A percentile compares a stretch with the other conserved stretches of the same genome.
These are phyloP conservation scores for Amphirosellinia nigrospora DNA, from an alignment of 495 filamentous ascomycete species.

Conservation along the genomic window DNA sequence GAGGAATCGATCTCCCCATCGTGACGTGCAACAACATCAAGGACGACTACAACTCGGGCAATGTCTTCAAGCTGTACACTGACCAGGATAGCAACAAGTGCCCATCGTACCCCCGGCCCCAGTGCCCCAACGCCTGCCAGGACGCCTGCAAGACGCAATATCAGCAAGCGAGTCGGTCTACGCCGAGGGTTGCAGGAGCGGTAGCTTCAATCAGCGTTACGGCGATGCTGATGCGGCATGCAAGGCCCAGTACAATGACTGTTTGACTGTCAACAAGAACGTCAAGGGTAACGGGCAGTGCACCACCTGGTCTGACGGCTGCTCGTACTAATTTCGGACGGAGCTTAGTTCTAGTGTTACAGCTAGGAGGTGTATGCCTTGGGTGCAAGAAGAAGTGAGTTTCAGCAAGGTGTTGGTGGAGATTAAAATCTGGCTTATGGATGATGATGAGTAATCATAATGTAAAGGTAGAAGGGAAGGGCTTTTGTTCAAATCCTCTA, in stretches of 20 bases:
- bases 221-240: constrained; percentile 45
- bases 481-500: neutral
- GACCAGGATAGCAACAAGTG: constrained; percentile 44
- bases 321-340: neutral
- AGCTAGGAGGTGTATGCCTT: neutral
- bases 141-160: constrained; percentile 59
- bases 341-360: neutral
- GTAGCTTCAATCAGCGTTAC: constrained; percentile 35
- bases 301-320: constrained; percentile 17
- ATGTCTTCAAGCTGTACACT: constrained; percentile 56
- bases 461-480: constrained; percentile 11
- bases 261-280: constrained; percentile 39
- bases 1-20: constrained; percentile 51
- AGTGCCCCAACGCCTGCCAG: constrained; percentile 44
- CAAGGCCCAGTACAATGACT: constrained; percentile 49
- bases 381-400: neutral
- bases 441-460: constrained; percentile 14
- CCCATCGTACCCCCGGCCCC: constrained; percentile 41
- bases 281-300: constrained; percentile 29
- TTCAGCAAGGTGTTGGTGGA: neutral
- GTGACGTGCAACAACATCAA: constrained; percentile 58
- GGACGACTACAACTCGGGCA: constrained; percentile 38
- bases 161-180: constrained; percentile 50
- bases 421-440: neutral
- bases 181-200: constrained; percentile 48